Percentiles rank a stretch among this genome's conserved stretches.
These are phyloP conservation scores for Camelina neglecta DNA, from an alignment of 345 rosid genomes.

Conservation along the genomic window DNA sequence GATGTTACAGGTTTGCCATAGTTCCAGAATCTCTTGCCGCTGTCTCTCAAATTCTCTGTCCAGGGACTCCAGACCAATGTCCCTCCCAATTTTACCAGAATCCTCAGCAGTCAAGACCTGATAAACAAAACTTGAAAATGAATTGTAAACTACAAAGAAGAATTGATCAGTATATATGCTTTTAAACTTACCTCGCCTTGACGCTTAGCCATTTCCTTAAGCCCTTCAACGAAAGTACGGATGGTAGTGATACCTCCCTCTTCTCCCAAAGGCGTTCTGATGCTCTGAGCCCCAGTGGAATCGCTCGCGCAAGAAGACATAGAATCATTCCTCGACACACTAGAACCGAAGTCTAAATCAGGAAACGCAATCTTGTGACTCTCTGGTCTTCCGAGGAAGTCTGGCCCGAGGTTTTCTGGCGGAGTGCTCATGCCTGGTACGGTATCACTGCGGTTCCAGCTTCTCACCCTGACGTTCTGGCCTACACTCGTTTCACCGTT, in stretches of 20 bases:
- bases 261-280: conserved; percentile 38
- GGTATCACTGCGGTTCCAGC: conserved; percentile 59
- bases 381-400: conserved; percentile 71
- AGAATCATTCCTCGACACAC: conserved; percentile 73
- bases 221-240: conserved; percentile 76
- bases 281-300: conserved; percentile 46
- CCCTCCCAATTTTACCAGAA: conserved; percentile 48
- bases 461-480: conserved; percentile 46
- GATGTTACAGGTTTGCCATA: conserved; percentile 85
- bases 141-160: background rate
- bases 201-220: conserved; percentile 74
- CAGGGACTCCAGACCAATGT: conserved; percentile 62
- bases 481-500: conserved; percentile 28
- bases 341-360: conserved; percentile 51
- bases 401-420: conserved; percentile 52
- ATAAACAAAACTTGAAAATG: conserved; percentile 16
- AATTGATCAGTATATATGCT: background rate
- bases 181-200: conserved; percentile 39
- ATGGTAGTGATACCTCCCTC: conserved; percentile 74
- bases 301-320: conserved; percentile 75
- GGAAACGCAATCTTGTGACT: conserved; percentile 50
- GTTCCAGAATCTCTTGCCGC: conserved; percentile 72
- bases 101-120: conserved; percentile 22
- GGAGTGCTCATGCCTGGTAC: conserved; percentile 60
- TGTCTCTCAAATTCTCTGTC: conserved; percentile 66